Base-by-base conservation (phyloP, 2,329 filamentous ascomycete genomes). In the Penicillium occitanis region DNA sequence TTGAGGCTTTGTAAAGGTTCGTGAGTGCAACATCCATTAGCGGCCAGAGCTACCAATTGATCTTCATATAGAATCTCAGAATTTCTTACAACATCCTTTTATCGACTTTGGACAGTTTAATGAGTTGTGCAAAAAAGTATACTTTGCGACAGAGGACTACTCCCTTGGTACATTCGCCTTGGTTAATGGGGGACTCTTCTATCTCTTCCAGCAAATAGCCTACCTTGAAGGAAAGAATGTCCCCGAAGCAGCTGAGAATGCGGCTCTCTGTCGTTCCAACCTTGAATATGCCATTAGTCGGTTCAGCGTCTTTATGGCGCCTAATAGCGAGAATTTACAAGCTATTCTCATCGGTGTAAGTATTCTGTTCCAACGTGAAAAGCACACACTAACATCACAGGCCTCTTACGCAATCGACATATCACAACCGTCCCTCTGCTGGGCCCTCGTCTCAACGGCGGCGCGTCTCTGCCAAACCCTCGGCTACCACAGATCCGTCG, bases 341-440 rank as follows among this genome's bases (percentile, higher is more conserved):
- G 85, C 87, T 10, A 77, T 90, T 2, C 71, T 85, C n/a, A 75
- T 89, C 7, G 87, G 84, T 0, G 87, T 88, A 74, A 70, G 82
- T 35, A 11, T 35, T 5, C 2, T 19, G 8, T 10, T 30, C 33
- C 28, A 57, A 68, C 72, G 17, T 7, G 4, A 11, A 25, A 37
- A 35, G 5, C 5, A 51, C 70, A 73, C 6, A 70, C 42, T 25
- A 35, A 33, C 7, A 17, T 46, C 42, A 4, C 51, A 89, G 86
- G 82, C 85, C 4, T 77, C 86, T n/a, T 86, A 89, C 70, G 83
- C 87, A 13, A 83, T 89, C 58, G 87, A 90, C 68, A 81, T 84
- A 14, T 87, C 86, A 3, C 85, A 86, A 46, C 86, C 87, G 0
- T 87, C 86, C 0, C 80, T 90, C 3, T 86, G 86, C n/a, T 88